phyloP scores from a whole-genome alignment of 495 filamentous ascomycete species.

The Amorphotheca resinae region DNA sequence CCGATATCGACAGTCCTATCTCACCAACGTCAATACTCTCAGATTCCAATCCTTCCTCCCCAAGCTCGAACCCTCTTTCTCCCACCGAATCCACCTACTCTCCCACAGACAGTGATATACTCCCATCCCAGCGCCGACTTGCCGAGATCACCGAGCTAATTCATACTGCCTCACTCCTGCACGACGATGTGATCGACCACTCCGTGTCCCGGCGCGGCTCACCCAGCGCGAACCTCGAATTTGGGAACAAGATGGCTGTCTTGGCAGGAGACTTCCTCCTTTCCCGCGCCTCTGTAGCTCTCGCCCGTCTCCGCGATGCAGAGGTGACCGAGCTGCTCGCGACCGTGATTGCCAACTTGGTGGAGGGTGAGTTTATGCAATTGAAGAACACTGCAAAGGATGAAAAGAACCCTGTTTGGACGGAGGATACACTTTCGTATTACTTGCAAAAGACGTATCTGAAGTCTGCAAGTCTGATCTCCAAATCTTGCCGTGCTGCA shows the following conservation, averaged over 20 bases:
- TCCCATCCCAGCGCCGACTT: conserved; percentile 82
- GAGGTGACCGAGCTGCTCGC: conserved; percentile 91
- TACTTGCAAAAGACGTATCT: conserved; percentile 99
- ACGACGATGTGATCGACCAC: conserved; percentile 97
- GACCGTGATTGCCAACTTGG: conserved; percentile 92
- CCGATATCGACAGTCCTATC: conserved; percentile 61
- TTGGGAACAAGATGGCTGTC: conserved; percentile 98
- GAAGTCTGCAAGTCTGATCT: conserved; percentile 90
- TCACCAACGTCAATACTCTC: conserved; percentile 61
- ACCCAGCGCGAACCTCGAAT: conserved; percentile 81
- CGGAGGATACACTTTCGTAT: conserved; percentile 76
- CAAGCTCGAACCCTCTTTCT: conserved; percentile 31
- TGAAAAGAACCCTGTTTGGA: conserved; percentile 68
- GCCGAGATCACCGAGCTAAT: conserved; percentile 97
- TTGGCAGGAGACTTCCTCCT: conserved; percentile 91
- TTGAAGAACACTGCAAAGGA: conserved; percentile 89
- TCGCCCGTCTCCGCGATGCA: conserved; percentile 79
- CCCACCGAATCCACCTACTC: conserved; percentile 34
- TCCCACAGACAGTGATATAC: conserved; percentile 55
- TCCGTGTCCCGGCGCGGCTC: conserved; percentile 69
- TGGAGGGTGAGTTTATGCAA: conserved; percentile 99
- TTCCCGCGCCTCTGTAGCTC: conserved; percentile 82
- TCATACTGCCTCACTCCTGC: conserved; percentile 88
- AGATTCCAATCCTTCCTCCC: conserved; percentile 65
- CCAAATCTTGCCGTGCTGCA: conserved; percentile 84